Base-by-base conservation (phyloP, 345 rosid species). In the Arabidopsis arenosa region DNA sequence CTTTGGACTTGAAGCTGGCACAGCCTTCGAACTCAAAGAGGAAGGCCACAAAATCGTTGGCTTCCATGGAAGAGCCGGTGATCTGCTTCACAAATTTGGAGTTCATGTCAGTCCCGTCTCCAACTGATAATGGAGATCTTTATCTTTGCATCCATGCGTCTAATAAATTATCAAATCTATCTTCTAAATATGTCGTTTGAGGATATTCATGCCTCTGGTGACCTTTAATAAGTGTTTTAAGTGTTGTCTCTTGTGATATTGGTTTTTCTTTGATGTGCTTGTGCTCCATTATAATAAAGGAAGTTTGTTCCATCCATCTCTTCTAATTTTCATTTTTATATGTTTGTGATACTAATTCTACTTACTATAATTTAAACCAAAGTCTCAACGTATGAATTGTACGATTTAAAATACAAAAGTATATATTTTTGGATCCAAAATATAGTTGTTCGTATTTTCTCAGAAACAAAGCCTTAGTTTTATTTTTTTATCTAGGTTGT, bases 21-120 rank as follows among this genome's bases (percentile, higher is more conserved):
- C 52, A 36, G 0, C 44, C 1, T 77, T 77, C 9, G 35, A 4
- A 35, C 37, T 66, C 17, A 28, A 71, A 35, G 49, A 47, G 54
- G 63, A 57, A 49, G 62, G 63, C 10, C 33, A 66, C 18, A 77
- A 77, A 49, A 65, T 77, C 53, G 68, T 72, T 2, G 81, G 81
- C 9, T 71, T 77, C 63, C 76, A 78, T 21, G 81, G 77, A 58
- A 65, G 26, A 33, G 72, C 23, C 43, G 4, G 43, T 49, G 56
- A 59, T 0, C 6, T 52, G 18, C 72, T 72, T 49, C 72, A 78
- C 21, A 44, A 59, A 14, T 8, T 78, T 66, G 81, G 81, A 59
- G 74, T 37, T 23, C 55, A 66, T 73, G 56, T 78, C 17, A 15
- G 15, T 7, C 78, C 78, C 2, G 12, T 52, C 54, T 17, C 64